Base-by-base conservation (phyloP, 106 monocot genomes). In the Phalaenopsis aphrodite region DNA sequence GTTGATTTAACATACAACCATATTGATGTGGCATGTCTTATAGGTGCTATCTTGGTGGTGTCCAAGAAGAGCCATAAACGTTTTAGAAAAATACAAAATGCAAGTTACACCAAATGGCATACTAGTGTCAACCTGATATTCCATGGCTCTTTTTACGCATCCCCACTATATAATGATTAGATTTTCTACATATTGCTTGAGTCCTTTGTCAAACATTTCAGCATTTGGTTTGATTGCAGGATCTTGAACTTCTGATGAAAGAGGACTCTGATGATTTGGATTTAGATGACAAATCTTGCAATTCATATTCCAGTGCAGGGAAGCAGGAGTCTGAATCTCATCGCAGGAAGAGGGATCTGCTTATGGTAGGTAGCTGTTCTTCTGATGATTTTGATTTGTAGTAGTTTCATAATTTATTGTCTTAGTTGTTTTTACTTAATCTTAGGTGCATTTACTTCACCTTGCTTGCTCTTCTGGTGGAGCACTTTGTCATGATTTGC, bases 371-470 rank as follows among this genome's bases (percentile, higher is more conserved):
- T 85, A 38, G 3, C 83, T 79, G 41, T 57, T 8, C 8, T 67
- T 61, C 77, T 23, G 12, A 14, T 11, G 49, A 9, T 18, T 77
- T 79, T 67, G 9, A 56, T 24, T 72, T 64, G 18, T 69, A 4
- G 8, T 24, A 38, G n/a, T 41, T 5, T 78, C 39, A 56, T 84
- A 17, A 14, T 47, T 30, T 11, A 3, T 75, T 42, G 48, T 5
- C 78, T 77, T 76, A 82, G 41, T 55, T 72, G 76, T 80, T 86
- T 24, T 41, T 38, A 57, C 78, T 81, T 67, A 14, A 64, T 55
- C 52, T 76, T 83, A 98, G 98, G 93, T 91, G 15, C 85, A 99
- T 83, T 78, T 99, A 81, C 92, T 99, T 84, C 92, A 83, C 65
- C 71, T 93, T 64, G 92, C 87, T 87, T 95, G 89, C 67, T 84